Percentiles rank a stretch among this genome's conserved stretches.
phyloP scores from a whole-genome alignment of 2,329 filamentous ascomycete genomes.

The Dothistroma septosporum region DNA sequence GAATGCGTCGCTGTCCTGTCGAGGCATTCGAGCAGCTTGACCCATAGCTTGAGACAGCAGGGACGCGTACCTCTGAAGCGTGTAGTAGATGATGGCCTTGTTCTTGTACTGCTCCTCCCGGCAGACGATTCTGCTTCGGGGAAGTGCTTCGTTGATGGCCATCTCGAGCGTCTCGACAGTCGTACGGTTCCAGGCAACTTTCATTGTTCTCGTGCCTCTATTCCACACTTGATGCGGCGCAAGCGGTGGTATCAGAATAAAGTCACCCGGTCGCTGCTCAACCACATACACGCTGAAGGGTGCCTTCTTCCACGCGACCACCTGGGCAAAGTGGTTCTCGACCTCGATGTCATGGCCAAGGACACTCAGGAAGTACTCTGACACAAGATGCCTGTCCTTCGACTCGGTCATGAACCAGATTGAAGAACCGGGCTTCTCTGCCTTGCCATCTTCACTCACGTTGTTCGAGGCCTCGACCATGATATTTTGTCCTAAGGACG shows the following conservation, averaged over 20 bases:
- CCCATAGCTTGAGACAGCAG: slow-evolving; percentile 57
- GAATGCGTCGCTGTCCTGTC: slow-evolving; percentile 28
- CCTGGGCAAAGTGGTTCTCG: slow-evolving; percentile 92
- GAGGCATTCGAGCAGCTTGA: slow-evolving; percentile 39
- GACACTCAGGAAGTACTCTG: slow-evolving; percentile 89
- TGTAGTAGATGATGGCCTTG: slow-evolving; percentile 90
- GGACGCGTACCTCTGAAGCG: slow-evolving; percentile 70
- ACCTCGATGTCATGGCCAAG: slow-evolving; percentile 95
- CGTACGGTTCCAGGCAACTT: slow-evolving; percentile 95
- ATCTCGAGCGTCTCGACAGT: slow-evolving; percentile 86
- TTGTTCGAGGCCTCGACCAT: slow-evolving; percentile 85
- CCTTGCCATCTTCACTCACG: slow-evolving; percentile 63
- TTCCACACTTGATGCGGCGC: slow-evolving; percentile 99
- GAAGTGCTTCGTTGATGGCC: slow-evolving; percentile 80
- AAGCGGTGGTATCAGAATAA: slow-evolving; percentile 87
- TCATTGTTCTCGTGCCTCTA: slow-evolving; percentile 89
- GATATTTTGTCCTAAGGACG: slow-evolving; percentile 90
- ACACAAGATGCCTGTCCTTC: slow-evolving; percentile 82
- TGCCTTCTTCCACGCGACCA: slow-evolving; percentile 92
- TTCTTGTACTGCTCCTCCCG: slow-evolving; percentile 99
- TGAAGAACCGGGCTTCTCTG: slow-evolving; percentile 73
- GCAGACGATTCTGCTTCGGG: slow-evolving; percentile 84
- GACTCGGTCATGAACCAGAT: slow-evolving; percentile 99
- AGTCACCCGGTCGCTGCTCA: slow-evolving; percentile 84
- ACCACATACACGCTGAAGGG: slow-evolving; percentile 91